Base-by-base conservation (phyloP, 78 protist genomes). In the Speleostelium caveatum region DNA sequence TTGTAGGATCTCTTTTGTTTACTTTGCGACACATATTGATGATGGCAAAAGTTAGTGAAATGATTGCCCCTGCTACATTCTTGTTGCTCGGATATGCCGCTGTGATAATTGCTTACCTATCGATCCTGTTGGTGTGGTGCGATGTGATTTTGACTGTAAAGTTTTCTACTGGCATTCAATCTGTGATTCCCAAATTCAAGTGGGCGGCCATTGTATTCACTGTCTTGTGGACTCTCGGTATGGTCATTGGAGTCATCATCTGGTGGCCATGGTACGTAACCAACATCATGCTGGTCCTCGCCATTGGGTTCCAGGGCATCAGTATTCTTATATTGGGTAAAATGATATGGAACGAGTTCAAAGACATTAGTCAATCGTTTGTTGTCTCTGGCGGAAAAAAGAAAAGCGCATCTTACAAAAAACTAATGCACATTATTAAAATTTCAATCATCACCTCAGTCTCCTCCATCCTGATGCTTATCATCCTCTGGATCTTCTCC, bases 301-400 rank as follows among this genome's bases (percentile, higher is more conserved):
- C 35, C 26, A n/a, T n/a, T n/a, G n/a, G n/a, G n/a, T 58, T 58
- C 4, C 16, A 19, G 10, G 4, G 6, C 16, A 22, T n/a, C 7
- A 5, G 30, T 17, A 58, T 58, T 4, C 16, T 58, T 6, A 16
- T 58, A 5, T 22, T 58, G 33, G 85, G 85, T 56, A 39, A 59
- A 53, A 30, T 75, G 66, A 75, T 75, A 58, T 75, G 69, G 69
- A 61, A 17, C 7, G 69, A 75, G 14, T 75, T 30, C n/a, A 58
- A 41, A 6, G 35, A 32, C 3, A n/a, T n/a, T n/a, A n/a, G n/a
- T n/a, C n/a, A n/a, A n/a, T 58, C 51, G n/a, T 35, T 45, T 2
- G 1, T 2, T 26, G 69, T 58, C 33, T 16, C 41, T 1, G 26
- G 21, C n/a, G 85, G 53, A 58, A 39, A 60, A 39, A 39, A 56